A percentile compares a stretch with the other conserved stretches of the same genome.
These are phyloP conservation scores for Podaxis pistillaris DNA, from an alignment of 768 basidiomycete genomes.

Conservation along the genomic window DNA sequence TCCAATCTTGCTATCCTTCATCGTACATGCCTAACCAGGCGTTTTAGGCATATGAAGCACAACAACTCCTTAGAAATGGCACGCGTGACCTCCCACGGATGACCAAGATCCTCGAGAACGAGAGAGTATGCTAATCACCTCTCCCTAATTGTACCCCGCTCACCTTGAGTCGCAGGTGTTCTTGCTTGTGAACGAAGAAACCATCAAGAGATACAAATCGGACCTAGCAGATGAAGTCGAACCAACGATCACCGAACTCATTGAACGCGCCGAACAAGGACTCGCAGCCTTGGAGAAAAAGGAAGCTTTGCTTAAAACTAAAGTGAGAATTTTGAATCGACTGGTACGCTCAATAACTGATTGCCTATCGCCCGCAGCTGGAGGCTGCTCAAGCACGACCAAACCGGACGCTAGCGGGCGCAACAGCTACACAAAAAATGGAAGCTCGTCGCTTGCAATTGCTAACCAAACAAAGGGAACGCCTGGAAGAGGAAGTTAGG, in stretches of 20 bases:
- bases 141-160: background rate
- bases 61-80: conserved; percentile 65
- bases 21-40: background rate
- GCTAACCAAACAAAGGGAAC: conserved; percentile 63
- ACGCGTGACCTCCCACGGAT: conserved; percentile 73
- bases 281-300: conserved; percentile 59
- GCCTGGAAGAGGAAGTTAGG: conserved; percentile 61
- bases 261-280: conserved; percentile 69
- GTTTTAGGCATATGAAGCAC: conserved; percentile 62
- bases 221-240: conserved; percentile 80
- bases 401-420: conserved; percentile 41
- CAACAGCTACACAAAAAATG: conserved; percentile 57
- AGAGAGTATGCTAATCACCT: conserved; percentile 45
- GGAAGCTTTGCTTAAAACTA: conserved; percentile 58
- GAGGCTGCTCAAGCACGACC: conserved; percentile 52
- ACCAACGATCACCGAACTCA: conserved; percentile 74
- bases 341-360: background rate
- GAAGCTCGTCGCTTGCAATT: conserved; percentile 66
- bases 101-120: conserved; percentile 62
- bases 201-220: conserved; percentile 70
- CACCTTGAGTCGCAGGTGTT: conserved; percentile 52
- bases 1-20: background rate
- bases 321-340: conserved; percentile 40
- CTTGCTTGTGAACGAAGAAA: conserved; percentile 69
- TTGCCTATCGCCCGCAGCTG: conserved; percentile 37